These are phyloP conservation scores for Alnus rubra DNA, from an alignment of 306 rosid species.

Conservation along the genomic window DNA sequence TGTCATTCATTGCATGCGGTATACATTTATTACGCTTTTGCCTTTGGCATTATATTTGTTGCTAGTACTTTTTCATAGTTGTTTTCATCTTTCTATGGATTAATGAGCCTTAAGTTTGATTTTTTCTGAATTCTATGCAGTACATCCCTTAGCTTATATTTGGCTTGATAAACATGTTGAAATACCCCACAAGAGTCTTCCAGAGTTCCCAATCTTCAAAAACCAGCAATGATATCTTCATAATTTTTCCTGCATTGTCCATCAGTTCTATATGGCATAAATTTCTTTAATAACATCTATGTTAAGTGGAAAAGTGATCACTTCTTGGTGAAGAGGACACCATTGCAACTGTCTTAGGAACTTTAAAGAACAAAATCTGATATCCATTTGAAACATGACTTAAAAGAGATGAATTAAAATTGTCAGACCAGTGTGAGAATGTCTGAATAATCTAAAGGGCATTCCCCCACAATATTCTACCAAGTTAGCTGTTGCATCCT, in stretches of 20 bases:
- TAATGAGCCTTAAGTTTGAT: background rate
- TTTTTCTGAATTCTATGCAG: background rate
- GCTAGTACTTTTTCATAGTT: background rate
- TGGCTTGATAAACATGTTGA: background rate
- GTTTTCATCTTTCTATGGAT: background rate
- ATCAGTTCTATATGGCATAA: background rate
- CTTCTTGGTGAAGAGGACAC: background rate
- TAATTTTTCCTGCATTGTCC: background rate
- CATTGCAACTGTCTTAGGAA: background rate
- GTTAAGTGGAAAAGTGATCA: background rate
- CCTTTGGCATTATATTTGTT: background rate
- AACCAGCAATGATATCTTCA: background rate
- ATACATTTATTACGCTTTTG: background rate
- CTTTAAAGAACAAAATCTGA: background rate
- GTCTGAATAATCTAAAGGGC: background rate
- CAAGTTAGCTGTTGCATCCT: background rate
- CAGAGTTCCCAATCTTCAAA: background rate
- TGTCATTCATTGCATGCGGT: constrained; percentile 70
- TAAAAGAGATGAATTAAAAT: background rate
- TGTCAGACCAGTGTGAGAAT: background rate
- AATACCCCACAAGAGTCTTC: background rate
- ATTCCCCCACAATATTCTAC: background rate
- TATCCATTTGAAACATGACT: background rate
- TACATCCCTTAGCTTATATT: background rate
- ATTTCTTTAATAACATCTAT: background rate